Evolutionary conservation across 2,329 filamentous ascomycete species (phyloP), one percentile per base, ranked within the genome.

Genomic region (Salinomyces thailandicus): DNA sequence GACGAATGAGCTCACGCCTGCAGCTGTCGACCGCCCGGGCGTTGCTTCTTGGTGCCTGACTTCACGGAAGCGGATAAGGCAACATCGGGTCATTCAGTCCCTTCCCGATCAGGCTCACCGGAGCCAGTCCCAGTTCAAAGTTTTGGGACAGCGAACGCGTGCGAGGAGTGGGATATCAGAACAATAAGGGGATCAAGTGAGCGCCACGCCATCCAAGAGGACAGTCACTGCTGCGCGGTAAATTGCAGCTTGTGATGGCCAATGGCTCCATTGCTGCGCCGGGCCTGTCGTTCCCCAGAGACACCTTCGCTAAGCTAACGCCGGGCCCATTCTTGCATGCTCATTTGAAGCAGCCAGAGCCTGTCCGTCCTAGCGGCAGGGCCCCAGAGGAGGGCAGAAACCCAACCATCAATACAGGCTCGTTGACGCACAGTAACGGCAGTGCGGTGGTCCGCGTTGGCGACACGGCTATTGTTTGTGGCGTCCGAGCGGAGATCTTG

Each of bases 391-490:
- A 87, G 51, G 75, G 79, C 40, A 79, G 91, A 30, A 60, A 69
- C 15, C 77, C 82, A n/a, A 77, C 78, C 20, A 70, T 91, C 50
- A 91, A 95, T 61, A 77, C 77, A 0, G 82, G 83, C 17, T 91
- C 85, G 15, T 68, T 98, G 33, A 84, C 85, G 1, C 86, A 98
- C 59, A 81, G 85, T 38, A 80, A 93, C 56, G 91, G 91, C 35
- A 93, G 85, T 51, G 81, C 89, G 1, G 80, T 96, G 0, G 82
- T 96, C 33, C 77, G 91, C 22, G 69, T 83, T 35, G 91, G 91
- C 31, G 85, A 93, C 59, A 96, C 89, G 1, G 86, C 85, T 1
- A 85, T 87, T n/a, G 87, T 98, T 24, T 95, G 87, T 57, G 91
- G 89, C 39, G 77, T 98, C 14, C 77, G 89, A 30, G 87, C 73